phyloP scores from a whole-genome alignment of 2,329 filamentous ascomycete genomes.

The Aspergillus intermedius region DNA sequence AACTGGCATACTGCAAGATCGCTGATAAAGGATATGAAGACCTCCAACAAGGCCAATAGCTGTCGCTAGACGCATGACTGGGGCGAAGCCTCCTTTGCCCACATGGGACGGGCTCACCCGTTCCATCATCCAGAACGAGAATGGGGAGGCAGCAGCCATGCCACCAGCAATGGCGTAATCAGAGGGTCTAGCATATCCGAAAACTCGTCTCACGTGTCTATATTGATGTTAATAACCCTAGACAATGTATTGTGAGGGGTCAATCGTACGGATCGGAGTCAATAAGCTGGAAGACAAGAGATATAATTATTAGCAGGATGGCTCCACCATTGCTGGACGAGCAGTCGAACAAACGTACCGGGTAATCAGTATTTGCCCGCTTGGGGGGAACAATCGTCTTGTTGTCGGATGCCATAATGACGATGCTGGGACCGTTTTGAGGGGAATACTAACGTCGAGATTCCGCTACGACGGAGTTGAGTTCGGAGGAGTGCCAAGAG shows the following conservation, averaged over 20 bases:
- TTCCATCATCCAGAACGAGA: conserved; percentile 72
- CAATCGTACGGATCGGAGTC: conserved; percentile 89
- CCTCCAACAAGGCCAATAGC: conserved; percentile 69
- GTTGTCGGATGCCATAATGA: conserved; percentile 32
- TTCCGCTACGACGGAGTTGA: conserved; percentile 19
- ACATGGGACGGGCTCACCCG: conserved; percentile 77
- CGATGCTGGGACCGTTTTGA: not conserved
- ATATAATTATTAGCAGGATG: conserved; percentile 12
- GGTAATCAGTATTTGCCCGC: conserved; percentile 74
- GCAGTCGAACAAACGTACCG: conserved; percentile 54
- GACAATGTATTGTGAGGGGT: conserved; percentile 9
- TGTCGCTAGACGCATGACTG: conserved; percentile 71
- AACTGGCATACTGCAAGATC: conserved; percentile 66
- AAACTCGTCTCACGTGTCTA: conserved; percentile 85
- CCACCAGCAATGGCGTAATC: conserved; percentile 70
- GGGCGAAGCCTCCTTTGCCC: conserved; percentile 72
- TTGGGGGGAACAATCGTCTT: conserved; percentile 63
- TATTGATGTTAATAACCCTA: conserved; percentile 24
- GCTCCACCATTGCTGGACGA: not conserved
- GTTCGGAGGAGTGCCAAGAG: conserved; percentile 22
- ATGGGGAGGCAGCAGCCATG: conserved; percentile 66
- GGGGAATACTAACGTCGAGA: conserved; percentile 1
- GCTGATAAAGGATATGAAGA: conserved; percentile 78
- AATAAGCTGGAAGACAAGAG: conserved; percentile 65
- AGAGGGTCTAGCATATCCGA: conserved; percentile 75